Percentiles rank a stretch among this genome's conserved stretches.
Evolutionary conservation across 2,329 filamentous ascomycete genomes (phyloP).

Genomic region (Leptographium radiaticola): DNA sequence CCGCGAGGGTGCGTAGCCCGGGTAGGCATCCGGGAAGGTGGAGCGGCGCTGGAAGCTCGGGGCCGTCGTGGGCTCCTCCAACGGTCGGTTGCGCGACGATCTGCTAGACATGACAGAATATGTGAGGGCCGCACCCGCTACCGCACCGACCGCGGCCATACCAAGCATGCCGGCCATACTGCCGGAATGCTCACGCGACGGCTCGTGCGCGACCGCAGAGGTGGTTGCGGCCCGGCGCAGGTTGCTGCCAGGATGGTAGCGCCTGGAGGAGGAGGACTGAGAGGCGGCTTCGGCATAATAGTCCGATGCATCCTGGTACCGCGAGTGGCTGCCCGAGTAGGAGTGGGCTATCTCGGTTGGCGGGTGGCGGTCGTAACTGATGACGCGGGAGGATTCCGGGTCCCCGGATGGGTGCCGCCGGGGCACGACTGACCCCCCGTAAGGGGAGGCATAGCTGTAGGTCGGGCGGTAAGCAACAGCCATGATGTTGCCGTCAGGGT

Average conservation of each 20-base stretch:
- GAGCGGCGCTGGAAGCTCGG: constrained; percentile 28
- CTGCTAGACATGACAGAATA: constrained; percentile 51
- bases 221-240: constrained; percentile 4
- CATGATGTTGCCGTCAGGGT: constrained; percentile 75
- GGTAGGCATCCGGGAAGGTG: constrained; percentile 29
- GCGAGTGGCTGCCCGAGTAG: constrained; percentile 3
- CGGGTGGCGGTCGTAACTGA: background rate
- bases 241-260: constrained; percentile 4
- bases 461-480: constrained; percentile 53
- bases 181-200: constrained; percentile 22
- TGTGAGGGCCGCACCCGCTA: constrained; percentile 59
- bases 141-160: constrained; percentile 47
- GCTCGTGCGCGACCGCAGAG: background rate
- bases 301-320: constrained; percentile 2
- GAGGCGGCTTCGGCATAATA: background rate
- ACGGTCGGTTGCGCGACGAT: constrained; percentile 19
- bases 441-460: constrained; percentile 21
- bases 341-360: background rate
- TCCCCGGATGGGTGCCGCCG: constrained; percentile 6
- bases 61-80: constrained; percentile 23
- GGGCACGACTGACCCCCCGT: constrained; percentile 21
- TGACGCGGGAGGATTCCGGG: constrained; percentile 28
- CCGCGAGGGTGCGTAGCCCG: constrained; percentile 15
- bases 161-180: constrained; percentile 52
- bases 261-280: background rate